Evolutionary conservation across 176 grass and related monocot species (phyloP).

Genomic region (Hordeum marinum): DNA sequence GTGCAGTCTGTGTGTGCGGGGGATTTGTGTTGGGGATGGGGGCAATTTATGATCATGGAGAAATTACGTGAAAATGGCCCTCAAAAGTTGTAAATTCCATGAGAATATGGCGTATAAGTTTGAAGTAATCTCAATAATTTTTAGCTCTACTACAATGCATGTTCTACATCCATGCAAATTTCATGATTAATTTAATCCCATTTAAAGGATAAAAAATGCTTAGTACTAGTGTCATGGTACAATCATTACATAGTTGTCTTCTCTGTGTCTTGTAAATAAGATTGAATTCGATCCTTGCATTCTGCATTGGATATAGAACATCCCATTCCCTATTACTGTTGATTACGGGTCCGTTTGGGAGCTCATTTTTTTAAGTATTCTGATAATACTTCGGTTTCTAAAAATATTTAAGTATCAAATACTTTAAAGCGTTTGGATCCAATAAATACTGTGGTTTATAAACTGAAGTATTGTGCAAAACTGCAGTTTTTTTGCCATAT

Average conservation of each 20-base stretch:
- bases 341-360: background rate
- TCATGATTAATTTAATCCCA: background rate
- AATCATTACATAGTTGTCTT: background rate
- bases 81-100: background rate
- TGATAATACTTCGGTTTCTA: too few species aligned
- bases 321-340: background rate
- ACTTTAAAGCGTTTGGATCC: too few species aligned
- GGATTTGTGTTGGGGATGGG: background rate
- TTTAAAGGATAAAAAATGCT: background rate
- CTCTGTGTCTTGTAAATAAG: background rate
- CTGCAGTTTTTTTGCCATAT: too few species aligned
- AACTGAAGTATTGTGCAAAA: too few species aligned
- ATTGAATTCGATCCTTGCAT: background rate
- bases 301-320: background rate
- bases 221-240: background rate
- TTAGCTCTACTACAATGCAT: background rate
- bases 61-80: background rate
- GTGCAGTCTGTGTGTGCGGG: background rate
- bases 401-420: too few species aligned
- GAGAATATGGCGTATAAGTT: background rate
- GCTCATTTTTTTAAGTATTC: background rate
- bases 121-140: background rate
- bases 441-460: too few species aligned
- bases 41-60: background rate
- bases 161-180: too few species aligned